A percentile compares a stretch with the other conserved stretches of the same genome.
These are phyloP conservation scores for Nicotiana benthamiana DNA, from an alignment of 257 asterid genomes.

Conservation along the genomic window DNA sequence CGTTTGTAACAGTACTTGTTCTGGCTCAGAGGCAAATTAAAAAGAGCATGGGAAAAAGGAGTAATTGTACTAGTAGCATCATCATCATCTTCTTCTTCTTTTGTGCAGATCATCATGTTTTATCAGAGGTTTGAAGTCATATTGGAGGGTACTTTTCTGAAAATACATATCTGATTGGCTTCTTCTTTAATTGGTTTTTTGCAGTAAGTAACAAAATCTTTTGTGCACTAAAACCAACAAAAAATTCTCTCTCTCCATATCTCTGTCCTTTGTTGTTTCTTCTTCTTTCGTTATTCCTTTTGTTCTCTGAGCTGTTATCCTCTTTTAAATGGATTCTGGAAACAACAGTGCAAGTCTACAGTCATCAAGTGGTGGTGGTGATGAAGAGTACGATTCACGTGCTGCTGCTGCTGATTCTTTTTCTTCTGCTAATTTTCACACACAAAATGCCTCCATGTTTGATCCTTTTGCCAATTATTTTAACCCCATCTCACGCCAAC, in stretches of 20 bases:
- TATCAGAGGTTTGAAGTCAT: neutral
- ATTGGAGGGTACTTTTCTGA: neutral
- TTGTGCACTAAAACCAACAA: slow-evolving; percentile 1
- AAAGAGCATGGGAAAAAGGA: slow-evolving; percentile 3
- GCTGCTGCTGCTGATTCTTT: slow-evolving; percentile 18
- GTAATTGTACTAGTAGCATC: neutral
- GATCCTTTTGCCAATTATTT: slow-evolving; percentile 44
- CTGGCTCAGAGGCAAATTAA: neutral
- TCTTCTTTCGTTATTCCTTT: neutral
- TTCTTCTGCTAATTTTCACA: slow-evolving; percentile 1
- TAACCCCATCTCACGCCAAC: slow-evolving; percentile 14
- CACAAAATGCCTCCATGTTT: slow-evolving; percentile 25
- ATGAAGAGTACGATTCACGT: slow-evolving; percentile 69
- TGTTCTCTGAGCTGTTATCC: slow-evolving; percentile 9
- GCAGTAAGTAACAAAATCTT: neutral
- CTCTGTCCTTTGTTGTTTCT: neutral
- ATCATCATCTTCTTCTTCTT: neutral
- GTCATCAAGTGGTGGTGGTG: slow-evolving; percentile 60
- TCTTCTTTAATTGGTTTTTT: neutral
- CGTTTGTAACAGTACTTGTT: neutral
- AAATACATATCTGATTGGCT: neutral
- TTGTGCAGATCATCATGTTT: neutral
- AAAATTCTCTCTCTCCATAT: neutral
- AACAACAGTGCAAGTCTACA: slow-evolving; percentile 63
- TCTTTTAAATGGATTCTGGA: slow-evolving; percentile 45